Evolutionary conservation across 441 rosid genomes (phyloP), one percentile per base, ranked within the genome.

Genomic region (Adansonia rubrostipa): DNA sequence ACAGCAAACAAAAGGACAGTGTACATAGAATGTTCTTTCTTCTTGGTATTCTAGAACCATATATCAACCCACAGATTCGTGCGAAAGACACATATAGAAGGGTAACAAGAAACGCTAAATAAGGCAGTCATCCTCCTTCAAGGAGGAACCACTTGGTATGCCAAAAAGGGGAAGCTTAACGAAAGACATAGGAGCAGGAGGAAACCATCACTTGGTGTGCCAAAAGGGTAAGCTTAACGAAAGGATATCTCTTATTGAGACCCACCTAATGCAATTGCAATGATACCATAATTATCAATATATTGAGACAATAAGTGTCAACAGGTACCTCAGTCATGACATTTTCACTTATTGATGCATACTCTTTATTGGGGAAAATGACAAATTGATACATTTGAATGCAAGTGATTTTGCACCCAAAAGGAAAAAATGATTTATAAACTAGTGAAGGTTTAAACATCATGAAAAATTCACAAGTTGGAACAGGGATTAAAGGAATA

Each of bases 11-110:
- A 22, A 57, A 57, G 28, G 9, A 8, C 62, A 0, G 14, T n/a
- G 9, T 42, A 65, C 19, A 65, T 40, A n/a, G 51, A 19, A 40
- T 8, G 14, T 50, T 40, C 50, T 19, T 65, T 42, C 14, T 50
- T 42, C 71, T 9, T 42, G 24, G n/a, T 65, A 65, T 65, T n/a
- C 71, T 65, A 65, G 22, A 40, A 65, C 47, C 71, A 65, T 17
- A 17, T 57, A 19, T 57, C 62, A 57, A 57, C 24, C 13, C 62
- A 57, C 10, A 57, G 0, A 57, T 19, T 22, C 62, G 2, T 57
- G 9, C 28, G 62, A 57, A 19, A 57, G 62, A 57, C 24, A 57
- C 19, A 57, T 54, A 54, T 8, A 28, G 36, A 28, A 28, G 1
- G 71, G 28, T n/a, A 17, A 5, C 71, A 42, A 1, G 33, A 15